These are phyloP conservation scores for Metarhizium brunneum DNA, from an alignment of 2,329 filamentous ascomycete species.

Conservation along the genomic window DNA sequence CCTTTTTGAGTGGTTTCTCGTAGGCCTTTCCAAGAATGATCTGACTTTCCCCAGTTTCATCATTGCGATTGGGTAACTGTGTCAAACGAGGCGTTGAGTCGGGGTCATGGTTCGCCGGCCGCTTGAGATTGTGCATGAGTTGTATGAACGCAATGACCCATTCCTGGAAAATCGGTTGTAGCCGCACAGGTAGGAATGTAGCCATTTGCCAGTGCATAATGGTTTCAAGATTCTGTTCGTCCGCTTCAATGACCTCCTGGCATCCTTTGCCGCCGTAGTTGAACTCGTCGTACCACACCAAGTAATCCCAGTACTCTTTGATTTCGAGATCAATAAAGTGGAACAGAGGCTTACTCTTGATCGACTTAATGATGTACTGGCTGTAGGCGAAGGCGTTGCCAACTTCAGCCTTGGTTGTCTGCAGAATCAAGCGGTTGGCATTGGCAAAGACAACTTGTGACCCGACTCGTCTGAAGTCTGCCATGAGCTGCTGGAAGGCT, in stretches of 20 bases:
- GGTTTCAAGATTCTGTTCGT: slow-evolving; percentile 71
- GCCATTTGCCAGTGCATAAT: slow-evolving; percentile 98
- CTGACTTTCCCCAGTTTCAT: slow-evolving; percentile 51
- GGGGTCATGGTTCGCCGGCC: slow-evolving; percentile 44
- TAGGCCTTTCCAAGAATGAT: slow-evolving; percentile 73
- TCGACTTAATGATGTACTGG: slow-evolving; percentile 95
- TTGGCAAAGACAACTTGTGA: slow-evolving; percentile 95
- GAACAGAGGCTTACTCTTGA: slow-evolving; percentile 90
- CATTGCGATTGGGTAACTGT: slow-evolving; percentile 47
- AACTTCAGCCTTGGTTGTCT: slow-evolving; percentile 94
- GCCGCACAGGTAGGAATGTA: slow-evolving; percentile 70
- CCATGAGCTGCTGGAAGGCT: slow-evolving; percentile 93
- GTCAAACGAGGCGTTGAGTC: slow-evolving; percentile 46
- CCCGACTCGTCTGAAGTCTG: slow-evolving; percentile 88
- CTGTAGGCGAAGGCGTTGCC: slow-evolving; percentile 95
- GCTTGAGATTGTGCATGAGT: slow-evolving; percentile 83
- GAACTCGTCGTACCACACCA: slow-evolving; percentile 98
- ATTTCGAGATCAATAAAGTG: slow-evolving; percentile 96
- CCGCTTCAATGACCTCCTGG: slow-evolving; percentile 63
- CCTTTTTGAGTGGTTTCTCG: slow-evolving; percentile 83
- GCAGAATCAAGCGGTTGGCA: slow-evolving; percentile 77
- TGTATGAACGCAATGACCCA: slow-evolving; percentile 95
- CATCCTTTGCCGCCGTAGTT: slow-evolving; percentile 97
- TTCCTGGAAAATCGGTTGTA: slow-evolving; percentile 80
- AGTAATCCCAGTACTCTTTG: slow-evolving; percentile 98